Evolutionary conservation across 345 rosid genomes (phyloP), one percentile per base, ranked within the genome.

Genomic region (Lagerstroemia speciosa): DNA sequence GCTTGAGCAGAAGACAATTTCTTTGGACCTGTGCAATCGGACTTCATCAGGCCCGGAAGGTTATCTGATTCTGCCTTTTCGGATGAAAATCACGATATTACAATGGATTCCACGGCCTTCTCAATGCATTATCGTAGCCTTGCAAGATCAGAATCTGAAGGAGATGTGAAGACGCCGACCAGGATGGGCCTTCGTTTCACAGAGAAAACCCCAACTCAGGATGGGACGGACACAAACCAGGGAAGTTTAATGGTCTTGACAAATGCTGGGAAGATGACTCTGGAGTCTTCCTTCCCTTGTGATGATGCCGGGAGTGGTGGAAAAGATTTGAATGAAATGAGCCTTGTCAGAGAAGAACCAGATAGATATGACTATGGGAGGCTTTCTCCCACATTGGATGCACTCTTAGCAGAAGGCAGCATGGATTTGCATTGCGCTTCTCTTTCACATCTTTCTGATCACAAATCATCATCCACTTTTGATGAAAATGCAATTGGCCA

Each of bases 31-130:
- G 96, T 94, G 71, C 87, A 94, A 10, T 77, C 96, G 0, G 78
- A 79, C 75, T 94, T 94, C 66, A 91, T 94, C 76, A 85, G 86
- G 29, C 89, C 87, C 32, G 86, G 92, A 41, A 71, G 85, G 71
- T 74, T 87, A 26, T 94, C 90, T 12, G 97, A 84, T 62, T 74
- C 87, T 73, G 82, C 83, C 48, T 83, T 84, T 20, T 82, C 96
- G 14, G 90, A 89, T 75, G 90, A 85, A 53, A 82, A 81, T 71
- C 86, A 85, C 62, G 99, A 94, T 41, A 37, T 88, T 26, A 94
- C 97, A 0, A 91, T 94, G 99, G 99, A 94, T 76, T 91, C 99
- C 3, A 89, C 97, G 0, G 88, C 87, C 53, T 94, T 94, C 74
- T 91, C 99, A 2, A 81, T 94, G 92, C 96, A 94, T 81, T 94